These are phyloP conservation scores for Pyricularia sp. DNA, from an alignment of 2,329 filamentous ascomycete genomes.

Conservation along the genomic window DNA sequence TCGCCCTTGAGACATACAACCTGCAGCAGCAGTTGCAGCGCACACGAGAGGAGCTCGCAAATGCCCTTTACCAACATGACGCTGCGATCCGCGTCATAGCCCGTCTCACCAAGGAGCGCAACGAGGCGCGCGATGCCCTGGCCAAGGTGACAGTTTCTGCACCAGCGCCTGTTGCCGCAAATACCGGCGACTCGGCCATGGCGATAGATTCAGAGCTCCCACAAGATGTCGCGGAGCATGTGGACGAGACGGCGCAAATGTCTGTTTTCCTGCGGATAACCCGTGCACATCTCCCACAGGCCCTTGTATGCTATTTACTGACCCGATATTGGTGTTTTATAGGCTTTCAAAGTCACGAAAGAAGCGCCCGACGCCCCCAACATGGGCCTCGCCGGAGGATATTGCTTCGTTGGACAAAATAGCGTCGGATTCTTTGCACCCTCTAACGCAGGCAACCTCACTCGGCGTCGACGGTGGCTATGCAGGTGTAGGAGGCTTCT, in stretches of 20 bases:
- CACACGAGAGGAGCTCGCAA: slow-evolving; percentile 87
- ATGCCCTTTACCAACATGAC: slow-evolving; percentile 93
- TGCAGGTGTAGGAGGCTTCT: slow-evolving; percentile 65
- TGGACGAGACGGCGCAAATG: slow-evolving; percentile 69
- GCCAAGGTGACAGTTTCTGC: slow-evolving; percentile 67
- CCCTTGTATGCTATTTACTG: not conserved
- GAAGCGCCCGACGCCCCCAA: slow-evolving; percentile 77
- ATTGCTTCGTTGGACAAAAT: slow-evolving; percentile 42
- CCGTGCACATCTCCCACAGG: not conserved
- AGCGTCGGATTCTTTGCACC: slow-evolving; percentile 33
- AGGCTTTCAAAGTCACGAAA: slow-evolving; percentile 83
- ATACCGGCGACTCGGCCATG: slow-evolving; percentile 60
- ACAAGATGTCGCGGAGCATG: slow-evolving; percentile 57
- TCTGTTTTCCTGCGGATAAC: not conserved
- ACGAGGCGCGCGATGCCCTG: slow-evolving; percentile 84
- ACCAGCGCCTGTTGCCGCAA: not conserved
- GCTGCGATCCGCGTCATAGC: slow-evolving; percentile 94
- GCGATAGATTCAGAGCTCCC: slow-evolving; percentile 79
- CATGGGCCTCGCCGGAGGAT: slow-evolving; percentile 70
- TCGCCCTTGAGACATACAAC: slow-evolving; percentile 86
- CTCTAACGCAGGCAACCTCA: slow-evolving; percentile 37
- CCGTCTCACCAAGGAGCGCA: slow-evolving; percentile 78
- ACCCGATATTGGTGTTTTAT: not conserved
- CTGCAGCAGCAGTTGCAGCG: slow-evolving; percentile 82
- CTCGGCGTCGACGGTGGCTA: slow-evolving; percentile 48